Evolutionary conservation across 768 basidiomycete species (phyloP).

Genomic region (Xerocomus spinulosus): DNA sequence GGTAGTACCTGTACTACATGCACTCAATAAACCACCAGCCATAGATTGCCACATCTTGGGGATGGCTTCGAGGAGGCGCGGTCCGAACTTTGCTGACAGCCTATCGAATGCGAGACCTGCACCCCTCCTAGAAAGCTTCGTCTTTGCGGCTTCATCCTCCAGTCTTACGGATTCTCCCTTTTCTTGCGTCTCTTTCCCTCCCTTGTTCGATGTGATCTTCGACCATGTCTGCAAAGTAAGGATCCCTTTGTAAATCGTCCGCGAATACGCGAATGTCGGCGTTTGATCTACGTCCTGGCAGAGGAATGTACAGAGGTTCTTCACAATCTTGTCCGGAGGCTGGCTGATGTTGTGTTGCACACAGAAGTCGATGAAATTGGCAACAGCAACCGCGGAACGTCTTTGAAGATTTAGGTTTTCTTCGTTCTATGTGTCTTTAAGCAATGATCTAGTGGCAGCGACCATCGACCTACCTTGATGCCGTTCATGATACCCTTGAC

Average conservation of each 20-base stretch:
- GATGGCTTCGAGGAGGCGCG: slow-evolving; percentile 66
- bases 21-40: slow-evolving; percentile 67
- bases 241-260: slow-evolving; percentile 64
- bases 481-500: slow-evolving; percentile 98
- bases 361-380: slow-evolving; percentile 85
- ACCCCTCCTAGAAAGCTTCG: slow-evolving; percentile 76
- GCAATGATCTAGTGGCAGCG: background rate
- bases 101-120: slow-evolving; percentile 79
- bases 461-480: slow-evolving; percentile 66
- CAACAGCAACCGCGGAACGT: slow-evolving; percentile 82
- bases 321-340: slow-evolving; percentile 93
- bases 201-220: slow-evolving; percentile 32
- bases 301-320: slow-evolving; percentile 94
- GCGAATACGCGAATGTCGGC: slow-evolving; percentile 76
- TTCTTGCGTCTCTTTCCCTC: slow-evolving; percentile 38
- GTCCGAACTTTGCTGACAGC: slow-evolving; percentile 73
- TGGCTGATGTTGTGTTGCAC: slow-evolving; percentile 65
- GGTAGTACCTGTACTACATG: slow-evolving; percentile 59
- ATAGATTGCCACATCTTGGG: slow-evolving; percentile 96
- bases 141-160: slow-evolving; percentile 54
- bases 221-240: slow-evolving; percentile 60
- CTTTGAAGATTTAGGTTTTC: slow-evolving; percentile 84
- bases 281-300: slow-evolving; percentile 89
- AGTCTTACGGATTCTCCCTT: slow-evolving; percentile 41
- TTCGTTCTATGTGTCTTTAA: slow-evolving; percentile 57